phyloP scores from a whole-genome alignment of 1,284 basidiomycete species.

The Apiotrichum akiyoshidainum region DNA sequence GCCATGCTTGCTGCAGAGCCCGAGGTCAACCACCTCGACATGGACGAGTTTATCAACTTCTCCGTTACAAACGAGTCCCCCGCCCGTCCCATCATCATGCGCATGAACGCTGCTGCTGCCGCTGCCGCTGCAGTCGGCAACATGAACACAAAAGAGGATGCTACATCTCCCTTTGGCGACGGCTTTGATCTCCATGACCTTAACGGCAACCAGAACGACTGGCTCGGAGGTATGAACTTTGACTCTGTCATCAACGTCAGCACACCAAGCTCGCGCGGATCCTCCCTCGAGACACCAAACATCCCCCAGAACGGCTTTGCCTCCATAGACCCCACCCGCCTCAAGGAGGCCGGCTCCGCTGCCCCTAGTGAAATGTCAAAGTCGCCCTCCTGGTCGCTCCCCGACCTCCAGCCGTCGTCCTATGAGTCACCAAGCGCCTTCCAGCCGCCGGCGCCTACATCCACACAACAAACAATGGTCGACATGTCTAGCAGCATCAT shows the following conservation, averaged over 20 bases:
- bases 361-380: not conserved
- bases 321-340: slow-evolving; percentile 17
- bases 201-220: slow-evolving; percentile 11
- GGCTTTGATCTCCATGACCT: slow-evolving; percentile 13
- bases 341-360: slow-evolving; percentile 12
- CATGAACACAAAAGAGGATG: slow-evolving; percentile 4
- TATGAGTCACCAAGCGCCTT: not conserved
- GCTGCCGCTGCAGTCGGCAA: not conserved
- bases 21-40: slow-evolving; percentile 10
- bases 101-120: slow-evolving; percentile 3
- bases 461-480: not conserved
- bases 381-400: slow-evolving; percentile 1
- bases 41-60: slow-evolving; percentile 21
- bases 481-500: not conserved
- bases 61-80: slow-evolving; percentile 13
- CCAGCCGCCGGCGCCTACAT: not conserved
- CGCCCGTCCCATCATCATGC: slow-evolving; percentile 3
- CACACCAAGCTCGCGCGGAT: slow-evolving; percentile 16
- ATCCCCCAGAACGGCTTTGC: slow-evolving; percentile 11
- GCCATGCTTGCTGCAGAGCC: slow-evolving; percentile 6
- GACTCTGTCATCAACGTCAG: slow-evolving; percentile 11
- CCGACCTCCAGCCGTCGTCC: not conserved
- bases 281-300: slow-evolving; percentile 20
- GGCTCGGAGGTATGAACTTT: slow-evolving; percentile 10
- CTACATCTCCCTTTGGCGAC: slow-evolving; percentile 10